Evolutionary conservation across 371 early-diverging fungal species (phyloP), one percentile per base, ranked within the genome.

Genomic region (Rhizomucor pusillus): DNA sequence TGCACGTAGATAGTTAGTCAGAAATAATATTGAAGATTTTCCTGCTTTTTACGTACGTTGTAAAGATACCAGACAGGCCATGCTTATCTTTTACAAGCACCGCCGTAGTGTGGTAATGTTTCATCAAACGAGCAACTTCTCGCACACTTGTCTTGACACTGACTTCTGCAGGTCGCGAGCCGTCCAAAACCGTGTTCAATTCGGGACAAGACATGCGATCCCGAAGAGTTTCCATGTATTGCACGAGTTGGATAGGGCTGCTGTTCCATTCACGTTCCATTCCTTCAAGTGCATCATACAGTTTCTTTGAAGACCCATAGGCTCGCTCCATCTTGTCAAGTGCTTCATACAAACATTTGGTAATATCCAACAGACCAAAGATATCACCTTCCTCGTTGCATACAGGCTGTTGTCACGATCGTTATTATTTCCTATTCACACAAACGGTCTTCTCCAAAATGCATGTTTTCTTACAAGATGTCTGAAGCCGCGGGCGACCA

Each of bases 401-500:
- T 25, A 75, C 75, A 34, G 75, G 75, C 75, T 74, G 63, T 14
- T n/a, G 10, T 19, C 7, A n/a, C 10, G 13, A 5, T 37, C 11
- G 19, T 39, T 35, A 52, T 54, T 35, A 20, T 54, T 46, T 35
- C 35, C 22, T 11, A 3, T 22, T n/a, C 22, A n/a, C 22, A 4
- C 18, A 16, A 41, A 50, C 16, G 7, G 23, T 16, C 24, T 43
- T 35, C 18, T 25, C 29, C 19, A 16, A 33, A 9, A 14, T 48
- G 25, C 19, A 52, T 59, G 10, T 37, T 41, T 47, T 34, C 19
- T 16, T 77, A 82, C 85, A 75, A 98, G 76, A 67, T 98, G 98
- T 43, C 98, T 84, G 79, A 97, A 98, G 23, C 92, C 89, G 43
- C 91, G 84, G 13, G 81, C 78, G 11, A 95, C 94, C 98, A 98